These are phyloP conservation scores for Alternaria triticimaculans DNA, from an alignment of 2,329 filamentous ascomycete genomes.

Conservation along the genomic window DNA sequence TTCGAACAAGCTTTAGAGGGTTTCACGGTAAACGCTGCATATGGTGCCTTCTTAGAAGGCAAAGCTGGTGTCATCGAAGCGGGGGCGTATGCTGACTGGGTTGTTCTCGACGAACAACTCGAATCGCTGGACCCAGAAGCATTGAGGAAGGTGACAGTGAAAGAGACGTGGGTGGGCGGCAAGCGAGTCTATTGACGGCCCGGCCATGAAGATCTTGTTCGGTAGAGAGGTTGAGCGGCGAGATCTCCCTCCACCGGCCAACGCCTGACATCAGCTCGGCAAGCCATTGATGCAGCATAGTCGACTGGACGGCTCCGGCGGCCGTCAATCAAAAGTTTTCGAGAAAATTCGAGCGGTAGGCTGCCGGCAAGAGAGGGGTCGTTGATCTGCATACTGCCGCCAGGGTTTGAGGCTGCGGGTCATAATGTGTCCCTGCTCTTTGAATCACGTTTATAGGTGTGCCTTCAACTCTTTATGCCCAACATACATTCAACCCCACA, in stretches of 20 bases:
- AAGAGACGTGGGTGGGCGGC: conserved; percentile 73
- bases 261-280: not conserved
- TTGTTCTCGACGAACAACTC: conserved; percentile 68
- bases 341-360: not conserved
- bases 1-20: conserved; percentile 67
- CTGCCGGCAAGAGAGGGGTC: not conserved
- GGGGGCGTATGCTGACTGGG: conserved; percentile 73
- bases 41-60: conserved; percentile 65
- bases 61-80: conserved; percentile 64
- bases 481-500: not conserved
- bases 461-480: not conserved
- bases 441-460: not conserved
- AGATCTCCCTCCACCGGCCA: not conserved
- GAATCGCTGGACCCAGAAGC: conserved; percentile 58
- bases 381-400: not conserved
- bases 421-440: not conserved
- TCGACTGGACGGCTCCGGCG: not conserved
- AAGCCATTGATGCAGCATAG: not conserved
- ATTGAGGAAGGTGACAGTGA: conserved; percentile 62
- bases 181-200: conserved; percentile 46
- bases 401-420: not conserved
- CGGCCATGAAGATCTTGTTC: conserved; percentile 14
- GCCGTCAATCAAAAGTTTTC: not conserved
- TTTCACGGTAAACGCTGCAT: conserved; percentile 66
- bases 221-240: not conserved